These are phyloP conservation scores for Geotrichum phurueaensis DNA, from an alignment of 1,139 yeast genomes.

Conservation along the genomic window DNA sequence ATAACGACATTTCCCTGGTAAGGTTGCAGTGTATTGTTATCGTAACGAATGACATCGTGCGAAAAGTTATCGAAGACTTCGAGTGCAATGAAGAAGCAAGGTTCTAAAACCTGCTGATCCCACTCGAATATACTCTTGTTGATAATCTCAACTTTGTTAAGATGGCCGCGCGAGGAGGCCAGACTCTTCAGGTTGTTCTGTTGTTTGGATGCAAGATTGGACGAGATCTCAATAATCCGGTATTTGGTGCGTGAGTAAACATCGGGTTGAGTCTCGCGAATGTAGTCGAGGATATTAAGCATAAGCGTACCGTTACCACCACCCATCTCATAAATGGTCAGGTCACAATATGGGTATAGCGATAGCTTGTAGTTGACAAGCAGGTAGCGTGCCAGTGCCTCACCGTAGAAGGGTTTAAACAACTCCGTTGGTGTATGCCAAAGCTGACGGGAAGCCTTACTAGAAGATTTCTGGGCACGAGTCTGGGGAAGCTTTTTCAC, in stretches of 20 bases:
- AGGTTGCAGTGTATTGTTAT: slow-evolving; percentile 60
- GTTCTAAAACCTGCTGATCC: slow-evolving; percentile 56
- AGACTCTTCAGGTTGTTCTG: slow-evolving; percentile 28
- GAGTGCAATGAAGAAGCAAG: slow-evolving; percentile 72
- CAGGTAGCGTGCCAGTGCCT: slow-evolving; percentile 71
- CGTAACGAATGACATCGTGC: slow-evolving; percentile 77
- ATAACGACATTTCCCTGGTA: slow-evolving; percentile 73
- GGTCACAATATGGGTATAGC: slow-evolving; percentile 58
- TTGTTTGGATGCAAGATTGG: slow-evolving; percentile 63
- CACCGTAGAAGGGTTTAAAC: slow-evolving; percentile 74
- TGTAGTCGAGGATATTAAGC: slow-evolving; percentile 67
- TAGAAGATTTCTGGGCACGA: slow-evolving; percentile 17
- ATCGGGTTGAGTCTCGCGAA: slow-evolving; percentile 60
- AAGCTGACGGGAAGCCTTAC: slow-evolving; percentile 49
- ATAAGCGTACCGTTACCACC: slow-evolving; percentile 88
- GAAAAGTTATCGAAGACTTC: slow-evolving; percentile 85
- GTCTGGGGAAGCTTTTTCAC: slow-evolving; percentile 18
- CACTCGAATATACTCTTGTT: slow-evolving; percentile 75
- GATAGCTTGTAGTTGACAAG: slow-evolving; percentile 63
- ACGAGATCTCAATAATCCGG: slow-evolving; percentile 70
- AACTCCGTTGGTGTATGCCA: slow-evolving; percentile 93
- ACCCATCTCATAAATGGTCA: slow-evolving; percentile 79
- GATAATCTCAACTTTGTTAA: slow-evolving; percentile 56
- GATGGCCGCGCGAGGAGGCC: slow-evolving; percentile 39
- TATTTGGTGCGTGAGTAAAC: slow-evolving; percentile 63